Evolutionary conservation across 371 early-diverging fungal species (phyloP), one percentile per base, ranked within the genome.

Genomic region (Rhizopus stolonifer): DNA sequence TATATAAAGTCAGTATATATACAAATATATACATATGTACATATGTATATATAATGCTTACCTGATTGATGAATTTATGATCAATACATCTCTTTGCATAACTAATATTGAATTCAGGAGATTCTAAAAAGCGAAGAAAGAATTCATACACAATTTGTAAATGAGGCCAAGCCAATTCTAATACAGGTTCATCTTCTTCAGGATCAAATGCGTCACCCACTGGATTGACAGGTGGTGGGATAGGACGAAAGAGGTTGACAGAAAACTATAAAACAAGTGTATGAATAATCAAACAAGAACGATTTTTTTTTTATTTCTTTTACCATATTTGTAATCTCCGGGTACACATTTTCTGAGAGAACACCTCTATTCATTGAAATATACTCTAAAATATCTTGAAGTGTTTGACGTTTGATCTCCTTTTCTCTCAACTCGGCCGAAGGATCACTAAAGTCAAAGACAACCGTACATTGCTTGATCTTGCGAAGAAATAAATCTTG

Each of bases 201-300:
- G 95, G 96, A 72, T 96, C 97, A 61, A 90, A 96, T 8, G 92
- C 93, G 58, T 95, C 97, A 40, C 94, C 95, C n/a, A 83, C 81
- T 13, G 94, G 94, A 63, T 95, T 94, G 40, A 91, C 86, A 69
- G 90, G 94, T 2, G 97, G 95, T 7, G 96, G 95, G 36, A 96
- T 89, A 4, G 95, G 88, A 26, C 97, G 82, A 69, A 96, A 96
- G 22, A 95, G 79, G 71, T 96, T 96, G 8, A 82, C 70, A 33
- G 88, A 80, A 82, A 93, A 90, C 93, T 93, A 69, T n/a, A n/a
- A n/a, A n/a, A n/a, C n/a, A n/a, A n/a, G n/a, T n/a, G n/a, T n/a
- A n/a, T n/a, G n/a, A n/a, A n/a, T n/a, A n/a, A n/a, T n/a, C n/a
- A n/a, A n/a, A n/a, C n/a, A n/a, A n/a, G n/a, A n/a, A n/a, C n/a